Evolutionary conservation across 192 early-diverging fungal genomes (phyloP).

Genomic region (Rhizophagus prolifer): DNA sequence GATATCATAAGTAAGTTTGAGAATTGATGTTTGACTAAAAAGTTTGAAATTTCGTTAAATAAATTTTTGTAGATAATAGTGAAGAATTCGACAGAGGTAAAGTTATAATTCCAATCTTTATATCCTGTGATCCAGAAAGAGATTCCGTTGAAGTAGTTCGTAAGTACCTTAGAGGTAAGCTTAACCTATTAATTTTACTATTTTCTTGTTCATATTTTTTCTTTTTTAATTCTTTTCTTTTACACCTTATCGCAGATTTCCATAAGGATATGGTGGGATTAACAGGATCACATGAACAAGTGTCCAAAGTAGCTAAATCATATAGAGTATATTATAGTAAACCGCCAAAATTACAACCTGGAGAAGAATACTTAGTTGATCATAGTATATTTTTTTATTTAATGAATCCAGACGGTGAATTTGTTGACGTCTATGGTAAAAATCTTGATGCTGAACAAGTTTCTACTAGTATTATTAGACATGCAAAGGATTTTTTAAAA

Average conservation of each 20-base stretch:
- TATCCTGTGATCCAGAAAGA: conserved; percentile 95
- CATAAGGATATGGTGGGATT: conserved; percentile 91
- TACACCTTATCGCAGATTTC: conserved; percentile 62
- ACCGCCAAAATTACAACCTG: conserved; percentile 75
- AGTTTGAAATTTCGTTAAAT: not conserved
- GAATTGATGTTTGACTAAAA: not conserved
- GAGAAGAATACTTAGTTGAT: conserved; percentile 95
- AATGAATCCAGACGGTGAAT: conserved; percentile 88
- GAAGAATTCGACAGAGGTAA: conserved; percentile 44
- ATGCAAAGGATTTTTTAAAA: conserved; percentile 46
- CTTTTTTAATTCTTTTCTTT: not conserved
- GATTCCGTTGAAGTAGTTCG: conserved; percentile 82
- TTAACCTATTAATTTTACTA: not conserved
- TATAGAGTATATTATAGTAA: conserved; percentile 95
- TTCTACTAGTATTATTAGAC: conserved; percentile 50
- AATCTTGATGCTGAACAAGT: conserved; percentile 70
- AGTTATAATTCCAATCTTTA: conserved; percentile 84
- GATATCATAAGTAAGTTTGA: conserved; percentile 65
- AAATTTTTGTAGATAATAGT: conserved; percentile 42
- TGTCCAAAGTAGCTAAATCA: conserved; percentile 79
- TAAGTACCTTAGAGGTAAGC: conserved; percentile 61
- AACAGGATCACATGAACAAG: conserved; percentile 83
- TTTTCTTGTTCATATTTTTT: not conserved
- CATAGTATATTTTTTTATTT: conserved; percentile 99
- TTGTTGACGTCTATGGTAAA: conserved; percentile 89